Base-by-base conservation (phyloP, 495 filamentous ascomycete genomes). In the Parachaetomium inaequale region DNA sequence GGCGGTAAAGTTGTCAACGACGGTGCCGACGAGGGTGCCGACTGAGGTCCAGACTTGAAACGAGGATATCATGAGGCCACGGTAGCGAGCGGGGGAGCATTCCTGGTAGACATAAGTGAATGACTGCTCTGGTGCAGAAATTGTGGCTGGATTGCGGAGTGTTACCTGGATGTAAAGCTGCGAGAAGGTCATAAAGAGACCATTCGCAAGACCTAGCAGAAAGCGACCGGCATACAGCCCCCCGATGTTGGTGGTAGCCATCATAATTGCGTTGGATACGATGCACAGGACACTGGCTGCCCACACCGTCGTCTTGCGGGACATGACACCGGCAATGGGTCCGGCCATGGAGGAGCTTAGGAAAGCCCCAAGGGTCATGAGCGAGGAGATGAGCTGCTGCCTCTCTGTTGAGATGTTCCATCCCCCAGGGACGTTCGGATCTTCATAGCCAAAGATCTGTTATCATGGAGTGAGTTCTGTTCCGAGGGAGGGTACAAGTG, bases 311-410 rank as follows among this genome's bases (percentile, higher is more conserved):
- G 72, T 57, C 59, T 78, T 81, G 14, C 82, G 74, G 25, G 53
- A 83, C 57, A 45, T 71, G 53, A 56, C 75, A 7, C 69, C 73
- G 1, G 84, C 79, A 15, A 81, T 72, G 6, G 82, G 75, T 7
- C 84, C 83, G 53, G 79, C 82, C 1, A 76, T 77, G 4, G 75
- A 78, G 17, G 84, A 85, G 47, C 75, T 79, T 23, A 85, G 72
- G 66, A 87, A 85, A 47, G 84, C 82, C 29, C 84, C 83, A 25
- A 86, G 76, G 3, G 81, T 82, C 83, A 87, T 85, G 50, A 87
- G 72, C 23, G 79, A 82, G 3, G 81, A 80, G 58, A 85, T 84
- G 55, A 78, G 78, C 68, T 82, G 84, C 62, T 85, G 83, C 1
- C 79, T 73, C 28, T 74, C 77, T 23, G 79, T 75, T 6, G 75